A percentile compares a stretch with the other conserved stretches of the same genome.
Conservation (phyloP, 2,329 filamentous ascomycete genomes). For the Cercospora sesami region DNA sequence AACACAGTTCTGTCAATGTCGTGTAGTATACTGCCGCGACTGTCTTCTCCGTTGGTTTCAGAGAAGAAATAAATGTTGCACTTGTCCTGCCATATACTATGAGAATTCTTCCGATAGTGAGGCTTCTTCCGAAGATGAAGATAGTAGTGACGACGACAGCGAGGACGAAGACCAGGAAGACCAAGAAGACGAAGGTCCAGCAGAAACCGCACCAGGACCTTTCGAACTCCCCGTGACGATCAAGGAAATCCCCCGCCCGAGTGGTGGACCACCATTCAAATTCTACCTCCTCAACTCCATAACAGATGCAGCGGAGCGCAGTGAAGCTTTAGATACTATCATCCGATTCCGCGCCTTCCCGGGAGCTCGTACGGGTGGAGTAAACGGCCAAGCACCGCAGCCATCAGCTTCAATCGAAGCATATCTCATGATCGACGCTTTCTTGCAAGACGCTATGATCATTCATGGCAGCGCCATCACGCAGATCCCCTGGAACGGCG, state of each 20-base stretch:
- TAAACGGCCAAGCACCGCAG: neutral
- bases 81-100: neutral
- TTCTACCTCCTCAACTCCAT: neutral
- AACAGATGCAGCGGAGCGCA: neutral
- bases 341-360: neutral
- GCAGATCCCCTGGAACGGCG: neutral
- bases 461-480: neutral
- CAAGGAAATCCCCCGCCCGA: neutral
- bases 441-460: neutral
- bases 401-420: neutral
- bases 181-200: neutral
- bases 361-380: neutral
- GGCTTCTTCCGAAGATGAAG: neutral
- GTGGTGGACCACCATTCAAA: neutral
- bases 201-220: neutral
- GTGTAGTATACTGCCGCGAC: neutral
- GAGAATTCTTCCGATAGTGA: too few species aligned
- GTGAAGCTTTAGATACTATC: neutral
- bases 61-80: neutral
- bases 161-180: neutral
- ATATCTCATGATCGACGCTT: neutral
- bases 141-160: neutral
- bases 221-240: neutral
- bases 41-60: neutral
- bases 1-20: neutral